These are phyloP conservation scores for Colletotrichum cuscutae DNA, from an alignment of 2,329 filamentous ascomycete genomes.

Conservation along the genomic window DNA sequence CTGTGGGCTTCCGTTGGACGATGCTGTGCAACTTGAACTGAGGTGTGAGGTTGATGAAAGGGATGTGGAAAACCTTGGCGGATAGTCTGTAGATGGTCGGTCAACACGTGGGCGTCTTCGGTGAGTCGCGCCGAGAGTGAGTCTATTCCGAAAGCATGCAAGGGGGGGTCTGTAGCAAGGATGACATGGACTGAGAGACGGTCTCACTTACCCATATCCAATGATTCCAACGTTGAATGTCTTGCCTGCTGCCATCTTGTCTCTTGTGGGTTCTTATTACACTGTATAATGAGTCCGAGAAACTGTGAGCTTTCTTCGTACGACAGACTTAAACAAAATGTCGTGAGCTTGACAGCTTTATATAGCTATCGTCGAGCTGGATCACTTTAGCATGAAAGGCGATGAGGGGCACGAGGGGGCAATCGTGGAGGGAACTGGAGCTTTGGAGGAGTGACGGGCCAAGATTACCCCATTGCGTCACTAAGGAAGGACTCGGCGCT, in stretches of 20 bases:
- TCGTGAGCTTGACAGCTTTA: conserved; percentile 14
- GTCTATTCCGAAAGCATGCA: conserved; percentile 1
- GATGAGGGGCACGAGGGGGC: conserved; percentile 15
- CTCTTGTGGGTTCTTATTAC: background rate
- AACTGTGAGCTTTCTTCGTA: background rate
- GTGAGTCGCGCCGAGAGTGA: background rate
- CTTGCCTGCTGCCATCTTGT: conserved; percentile 41
- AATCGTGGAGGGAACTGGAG: conserved; percentile 14
- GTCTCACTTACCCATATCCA: conserved; percentile 59
- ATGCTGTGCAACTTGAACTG: conserved; percentile 77
- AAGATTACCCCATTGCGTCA: conserved; percentile 30
- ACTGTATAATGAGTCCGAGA: background rate
- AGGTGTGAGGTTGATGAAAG: conserved; percentile 74
- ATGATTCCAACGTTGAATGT: conserved; percentile 62
- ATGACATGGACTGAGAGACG: conserved; percentile 2
- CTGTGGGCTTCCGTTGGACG: conserved; percentile 77
- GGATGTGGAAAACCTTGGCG: conserved; percentile 87
- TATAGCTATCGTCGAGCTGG: conserved; percentile 14
- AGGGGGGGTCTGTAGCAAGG: conserved; percentile 5
- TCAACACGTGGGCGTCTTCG: conserved; percentile 28
- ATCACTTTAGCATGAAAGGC: background rate
- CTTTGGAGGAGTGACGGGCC: conserved; percentile 28
- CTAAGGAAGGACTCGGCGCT: conserved; percentile 28
- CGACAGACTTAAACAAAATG: background rate
- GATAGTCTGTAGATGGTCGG: conserved; percentile 54